phyloP scores from a whole-genome alignment of 192 early-diverging fungal species.

The Thamnidium elegans region DNA sequence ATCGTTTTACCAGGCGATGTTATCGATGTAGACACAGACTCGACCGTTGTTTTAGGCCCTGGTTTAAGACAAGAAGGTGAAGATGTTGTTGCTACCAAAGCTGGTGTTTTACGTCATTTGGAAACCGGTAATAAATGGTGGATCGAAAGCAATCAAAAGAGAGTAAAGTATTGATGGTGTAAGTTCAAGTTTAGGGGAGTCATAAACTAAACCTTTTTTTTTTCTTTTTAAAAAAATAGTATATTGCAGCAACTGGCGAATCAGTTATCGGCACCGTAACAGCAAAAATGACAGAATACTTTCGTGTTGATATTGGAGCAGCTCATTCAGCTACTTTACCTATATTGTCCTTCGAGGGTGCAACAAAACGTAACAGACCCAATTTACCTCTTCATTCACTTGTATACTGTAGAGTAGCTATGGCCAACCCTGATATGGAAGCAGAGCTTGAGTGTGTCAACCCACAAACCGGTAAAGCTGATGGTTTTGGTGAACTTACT shows the following conservation, averaged over 20 bases:
- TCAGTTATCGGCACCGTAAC: conserved; percentile 83
- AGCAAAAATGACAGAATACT: conserved; percentile 68
- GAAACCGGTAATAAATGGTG: conserved; percentile 55
- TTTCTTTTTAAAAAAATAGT: no score
- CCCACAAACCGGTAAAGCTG: conserved; percentile 72
- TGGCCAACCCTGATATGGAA: conserved; percentile 97
- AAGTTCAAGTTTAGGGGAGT: not conserved
- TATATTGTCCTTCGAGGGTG: conserved; percentile 89
- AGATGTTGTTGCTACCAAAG: conserved; percentile 61
- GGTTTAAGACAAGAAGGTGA: conserved; percentile 73
- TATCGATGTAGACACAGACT: conserved; percentile 31
- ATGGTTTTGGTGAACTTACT: conserved; percentile 89
- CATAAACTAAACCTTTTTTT: not conserved
- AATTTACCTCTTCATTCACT: conserved; percentile 72
- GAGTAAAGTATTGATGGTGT: conserved; percentile 43
- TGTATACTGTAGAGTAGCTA: conserved; percentile 78
- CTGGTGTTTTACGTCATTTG: conserved; percentile 66
- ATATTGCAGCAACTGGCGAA: conserved; percentile 84
- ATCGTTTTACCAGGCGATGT: conserved; percentile 54
- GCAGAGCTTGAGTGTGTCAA: conserved; percentile 93
- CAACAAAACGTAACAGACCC: conserved; percentile 87
- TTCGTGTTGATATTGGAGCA: conserved; percentile 91
- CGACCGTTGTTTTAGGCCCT: conserved; percentile 70
- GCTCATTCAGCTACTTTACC: conserved; percentile 81
- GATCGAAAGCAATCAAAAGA: conserved; percentile 78